Percentiles rank a stretch among this genome's conserved stretches.
Evolutionary conservation across 2,329 filamentous ascomycete genomes (phyloP).

Genomic region (Tolypocladium inflatum): DNA sequence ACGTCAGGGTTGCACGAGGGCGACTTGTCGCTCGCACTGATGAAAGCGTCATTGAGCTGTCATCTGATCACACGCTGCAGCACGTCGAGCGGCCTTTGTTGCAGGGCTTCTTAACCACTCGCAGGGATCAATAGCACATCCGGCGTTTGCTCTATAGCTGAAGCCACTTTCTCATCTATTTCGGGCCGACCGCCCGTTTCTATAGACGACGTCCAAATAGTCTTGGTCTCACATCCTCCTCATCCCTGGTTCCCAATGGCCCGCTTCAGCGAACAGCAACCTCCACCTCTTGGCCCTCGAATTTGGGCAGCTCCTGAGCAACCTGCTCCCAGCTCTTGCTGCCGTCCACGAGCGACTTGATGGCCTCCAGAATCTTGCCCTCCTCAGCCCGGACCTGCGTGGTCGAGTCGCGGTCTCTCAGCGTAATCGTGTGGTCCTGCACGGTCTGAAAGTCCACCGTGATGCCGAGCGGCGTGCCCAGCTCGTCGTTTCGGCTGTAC

Average conservation of each 20-base stretch:
- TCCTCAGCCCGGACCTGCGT: conserved; percentile 81
- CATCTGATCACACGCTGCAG: background rate
- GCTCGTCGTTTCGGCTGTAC: conserved; percentile 89
- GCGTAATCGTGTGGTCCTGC: conserved; percentile 76
- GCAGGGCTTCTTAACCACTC: background rate
- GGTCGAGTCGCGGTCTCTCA: conserved; percentile 84
- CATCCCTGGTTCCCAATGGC: background rate
- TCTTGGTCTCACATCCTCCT: background rate
- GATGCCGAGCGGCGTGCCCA: conserved; percentile 88
- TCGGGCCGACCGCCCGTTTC: background rate
- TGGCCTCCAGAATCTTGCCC: conserved; percentile 68
- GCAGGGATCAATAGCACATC: background rate
- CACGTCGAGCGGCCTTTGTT: background rate
- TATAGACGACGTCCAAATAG: background rate
- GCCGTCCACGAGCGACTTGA: conserved; percentile 43
- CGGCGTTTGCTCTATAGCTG: background rate
- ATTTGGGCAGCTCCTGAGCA: conserved; percentile 68
- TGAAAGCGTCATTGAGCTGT: background rate
- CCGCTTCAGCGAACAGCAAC: conserved; percentile 21
- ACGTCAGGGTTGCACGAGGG: background rate
- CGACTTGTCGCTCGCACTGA: no score
- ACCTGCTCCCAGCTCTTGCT: conserved; percentile 59
- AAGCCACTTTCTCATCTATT: background rate
- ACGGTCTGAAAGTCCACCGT: conserved; percentile 95
- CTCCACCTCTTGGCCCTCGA: conserved; percentile 65